phyloP scores from a whole-genome alignment of 495 filamentous ascomycete species.

The Aspergillus biplanus region DNA sequence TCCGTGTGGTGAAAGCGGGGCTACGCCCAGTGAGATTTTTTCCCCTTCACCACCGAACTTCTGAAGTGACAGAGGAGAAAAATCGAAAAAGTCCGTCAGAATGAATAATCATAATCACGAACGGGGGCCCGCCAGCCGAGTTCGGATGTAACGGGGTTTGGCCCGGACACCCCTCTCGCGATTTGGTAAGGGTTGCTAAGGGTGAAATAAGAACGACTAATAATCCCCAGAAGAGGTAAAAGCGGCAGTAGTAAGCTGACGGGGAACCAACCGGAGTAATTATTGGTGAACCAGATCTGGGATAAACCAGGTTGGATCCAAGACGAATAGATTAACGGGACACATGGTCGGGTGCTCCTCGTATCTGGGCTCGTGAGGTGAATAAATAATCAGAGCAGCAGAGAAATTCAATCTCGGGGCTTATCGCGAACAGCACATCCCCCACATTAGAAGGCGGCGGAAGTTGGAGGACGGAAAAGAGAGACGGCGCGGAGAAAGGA shows the following conservation, averaged over 20 bases:
- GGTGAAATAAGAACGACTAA: not conserved
- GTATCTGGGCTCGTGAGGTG: not conserved
- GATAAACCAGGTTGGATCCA: not conserved
- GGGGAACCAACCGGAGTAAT: not conserved
- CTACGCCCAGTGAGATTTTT: no score
- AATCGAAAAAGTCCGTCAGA: conserved; percentile 15
- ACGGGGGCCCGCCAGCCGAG: conserved; percentile 17
- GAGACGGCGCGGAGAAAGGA: not conserved
- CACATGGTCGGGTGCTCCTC: not conserved
- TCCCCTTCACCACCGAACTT: no score
- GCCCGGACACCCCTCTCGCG: conserved; percentile 1
- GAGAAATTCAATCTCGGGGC: not conserved
- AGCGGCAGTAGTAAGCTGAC: conserved; percentile 3
- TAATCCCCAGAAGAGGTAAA: not conserved
- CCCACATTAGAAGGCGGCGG: conserved; percentile 2
- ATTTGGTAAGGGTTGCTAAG: no score
- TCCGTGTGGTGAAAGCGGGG: no score
- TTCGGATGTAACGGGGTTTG: conserved; percentile 44
- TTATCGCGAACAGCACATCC: conserved; percentile 1
- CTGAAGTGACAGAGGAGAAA: conserved; percentile 1
- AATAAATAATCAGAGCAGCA: not conserved
- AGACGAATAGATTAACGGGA: not conserved
- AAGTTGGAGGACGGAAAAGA: not conserved
- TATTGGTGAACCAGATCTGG: not conserved
- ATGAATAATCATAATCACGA: conserved; percentile 5